Conservation (phyloP, 768 basidiomycete genomes). For the Candolleomyces aberdarensis region DNA sequence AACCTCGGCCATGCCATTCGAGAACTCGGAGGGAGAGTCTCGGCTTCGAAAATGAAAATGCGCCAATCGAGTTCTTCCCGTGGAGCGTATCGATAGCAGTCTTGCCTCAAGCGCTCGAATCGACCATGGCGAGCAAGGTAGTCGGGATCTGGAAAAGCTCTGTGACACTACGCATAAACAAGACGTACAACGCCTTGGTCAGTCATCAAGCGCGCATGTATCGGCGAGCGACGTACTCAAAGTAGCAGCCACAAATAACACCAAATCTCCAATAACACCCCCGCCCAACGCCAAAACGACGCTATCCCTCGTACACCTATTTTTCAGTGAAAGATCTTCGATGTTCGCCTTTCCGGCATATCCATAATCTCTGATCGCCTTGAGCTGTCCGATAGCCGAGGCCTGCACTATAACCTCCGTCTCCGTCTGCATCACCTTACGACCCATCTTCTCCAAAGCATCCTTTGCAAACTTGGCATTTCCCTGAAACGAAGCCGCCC, state of each 20-base stretch:
- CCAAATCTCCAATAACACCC: conserved; percentile 95
- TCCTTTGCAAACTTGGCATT: too few relatives aligned
- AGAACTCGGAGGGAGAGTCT: conserved; percentile 88
- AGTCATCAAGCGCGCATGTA: conserved; percentile 4
- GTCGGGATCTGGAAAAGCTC: conserved; percentile 96
- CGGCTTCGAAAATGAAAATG: too few relatives aligned
- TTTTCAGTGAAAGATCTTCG: conserved; percentile 87
- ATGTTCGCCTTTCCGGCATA: conserved; percentile 93
- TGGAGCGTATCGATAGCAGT: conserved; percentile 99
- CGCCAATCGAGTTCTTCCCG: conserved; percentile 97
- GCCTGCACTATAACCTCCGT: too few relatives aligned
- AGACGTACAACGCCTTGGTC: background rate
- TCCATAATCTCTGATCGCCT: too few relatives aligned
- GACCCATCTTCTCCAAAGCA: too few relatives aligned
- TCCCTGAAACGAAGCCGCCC: too few relatives aligned
- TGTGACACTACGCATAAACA: conserved; percentile 88
- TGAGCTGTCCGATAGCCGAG: too few relatives aligned
- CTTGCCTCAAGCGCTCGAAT: conserved; percentile 96
- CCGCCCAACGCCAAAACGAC: conserved; percentile 93
- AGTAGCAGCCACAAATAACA: conserved; percentile 95
- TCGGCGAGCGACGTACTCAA: conserved; percentile 45
- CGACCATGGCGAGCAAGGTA: conserved; percentile 96
- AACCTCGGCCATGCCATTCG: conserved; percentile 99
- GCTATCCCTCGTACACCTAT: conserved; percentile 89
- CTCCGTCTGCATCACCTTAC: too few relatives aligned